Evolutionary conservation across 176 grass and related monocot genomes (phyloP).

Genomic region (Aegilops longissima): DNA sequence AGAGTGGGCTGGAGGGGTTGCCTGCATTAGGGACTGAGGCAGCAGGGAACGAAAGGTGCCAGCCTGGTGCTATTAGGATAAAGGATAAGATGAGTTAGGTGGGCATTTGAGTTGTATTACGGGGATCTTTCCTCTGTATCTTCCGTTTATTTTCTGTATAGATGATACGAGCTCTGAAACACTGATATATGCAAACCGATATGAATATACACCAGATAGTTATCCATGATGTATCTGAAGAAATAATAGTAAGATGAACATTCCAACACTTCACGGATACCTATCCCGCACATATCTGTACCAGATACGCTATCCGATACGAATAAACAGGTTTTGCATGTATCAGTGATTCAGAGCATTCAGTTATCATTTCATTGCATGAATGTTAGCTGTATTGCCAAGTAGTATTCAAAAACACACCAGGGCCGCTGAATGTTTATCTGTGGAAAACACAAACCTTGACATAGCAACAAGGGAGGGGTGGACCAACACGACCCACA

Average conservation of each 20-base stretch:
- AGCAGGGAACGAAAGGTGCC: neutral
- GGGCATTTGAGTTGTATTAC: neutral
- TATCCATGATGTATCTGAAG: neutral
- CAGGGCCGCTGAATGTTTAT: neutral
- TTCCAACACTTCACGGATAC: neutral
- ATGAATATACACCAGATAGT: neutral
- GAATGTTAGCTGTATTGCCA: conserved; percentile 2
- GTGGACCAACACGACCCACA: conserved; percentile 79
- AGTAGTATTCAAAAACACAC: neutral
- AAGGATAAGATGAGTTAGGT: neutral
- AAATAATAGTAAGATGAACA: neutral
- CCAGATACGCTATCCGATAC: neutral
- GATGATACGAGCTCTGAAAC: neutral
- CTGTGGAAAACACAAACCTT: conserved; percentile 47
- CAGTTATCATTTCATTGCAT: neutral
- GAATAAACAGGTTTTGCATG: neutral
- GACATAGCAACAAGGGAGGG: conserved; percentile 82
- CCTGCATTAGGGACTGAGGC: neutral
- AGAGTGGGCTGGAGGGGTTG: neutral
- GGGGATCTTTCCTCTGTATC: neutral
- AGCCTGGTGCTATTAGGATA: neutral
- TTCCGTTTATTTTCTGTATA: neutral
- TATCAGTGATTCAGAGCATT: neutral
- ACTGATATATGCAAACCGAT: neutral
- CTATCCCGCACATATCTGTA: neutral